Evolutionary conservation across 306 rosid species (phyloP).

Genomic region (Prunus mongolica): DNA sequence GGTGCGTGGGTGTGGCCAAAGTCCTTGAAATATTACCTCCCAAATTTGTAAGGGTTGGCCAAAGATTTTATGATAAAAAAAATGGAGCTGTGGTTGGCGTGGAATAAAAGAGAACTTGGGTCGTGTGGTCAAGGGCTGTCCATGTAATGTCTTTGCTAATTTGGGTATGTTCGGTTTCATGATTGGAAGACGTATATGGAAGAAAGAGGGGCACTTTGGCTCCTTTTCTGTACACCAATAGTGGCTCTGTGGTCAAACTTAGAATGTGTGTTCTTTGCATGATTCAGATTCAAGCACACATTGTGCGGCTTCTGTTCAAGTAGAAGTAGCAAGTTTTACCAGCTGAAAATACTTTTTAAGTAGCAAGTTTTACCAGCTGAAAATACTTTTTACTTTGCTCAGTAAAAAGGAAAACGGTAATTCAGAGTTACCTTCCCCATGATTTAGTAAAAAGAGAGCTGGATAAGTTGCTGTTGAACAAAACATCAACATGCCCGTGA

Average conservation of each 20-base stretch:
- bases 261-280: too few species aligned
- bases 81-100: not conserved
- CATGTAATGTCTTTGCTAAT: not conserved
- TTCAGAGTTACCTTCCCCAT: not conserved
- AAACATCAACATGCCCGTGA: slow-evolving; percentile 28
- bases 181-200: not conserved
- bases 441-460: not conserved
- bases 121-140: slow-evolving; percentile 2
- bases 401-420: not conserved
- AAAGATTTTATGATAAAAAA: not conserved
- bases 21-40: not conserved
- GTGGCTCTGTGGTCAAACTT: too few species aligned
- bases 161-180: not conserved
- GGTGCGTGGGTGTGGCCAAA: too few species aligned
- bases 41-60: slow-evolving; percentile 10
- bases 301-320: not conserved
- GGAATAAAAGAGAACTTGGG: slow-evolving; percentile 11
- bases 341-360: not conserved
- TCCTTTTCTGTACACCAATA: too few species aligned
- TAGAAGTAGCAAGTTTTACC: not conserved
- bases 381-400: not conserved
- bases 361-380: not conserved
- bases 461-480: not conserved
- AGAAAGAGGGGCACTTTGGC: too few species aligned
- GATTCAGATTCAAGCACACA: too few species aligned